Evolutionary conservation across 2,329 filamentous ascomycete species (phyloP).

Genomic region (Fusarium marasasianum): DNA sequence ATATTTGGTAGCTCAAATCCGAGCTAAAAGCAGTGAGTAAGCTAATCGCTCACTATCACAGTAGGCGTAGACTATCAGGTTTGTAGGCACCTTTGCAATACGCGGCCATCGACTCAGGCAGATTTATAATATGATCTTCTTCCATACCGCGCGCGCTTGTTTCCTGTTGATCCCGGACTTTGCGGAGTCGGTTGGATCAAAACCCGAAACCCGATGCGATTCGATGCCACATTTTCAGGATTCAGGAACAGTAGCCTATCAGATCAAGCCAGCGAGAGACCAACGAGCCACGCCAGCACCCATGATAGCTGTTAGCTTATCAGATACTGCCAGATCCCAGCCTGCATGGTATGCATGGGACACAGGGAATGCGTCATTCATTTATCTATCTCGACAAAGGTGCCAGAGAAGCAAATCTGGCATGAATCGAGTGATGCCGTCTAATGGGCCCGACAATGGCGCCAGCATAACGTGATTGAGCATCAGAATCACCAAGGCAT

Average conservation of each 20-base stretch:
- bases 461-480: neutral
- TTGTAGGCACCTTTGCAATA: neutral
- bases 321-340: conserved; percentile 33
- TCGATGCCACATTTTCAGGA: neutral
- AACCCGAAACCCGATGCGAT: conserved; percentile 19
- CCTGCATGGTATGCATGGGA: conserved; percentile 16
- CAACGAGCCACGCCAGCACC: conserved; percentile 23
- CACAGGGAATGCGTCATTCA: conserved; percentile 32
- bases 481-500: neutral
- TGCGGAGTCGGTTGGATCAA: conserved; percentile 12
- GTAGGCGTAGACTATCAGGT: neutral
- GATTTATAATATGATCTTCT: conserved; percentile 3
- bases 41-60: neutral
- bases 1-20: neutral
- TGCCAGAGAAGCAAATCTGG: neutral
- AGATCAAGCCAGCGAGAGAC: conserved; percentile 1
- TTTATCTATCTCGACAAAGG: conserved; percentile 9
- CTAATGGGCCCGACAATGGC: neutral
- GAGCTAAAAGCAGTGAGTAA: neutral
- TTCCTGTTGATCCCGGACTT: conserved; percentile 18
- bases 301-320: conserved; percentile 30
- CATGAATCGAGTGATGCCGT: conserved; percentile 1
- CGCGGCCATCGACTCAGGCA: neutral
- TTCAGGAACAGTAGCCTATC: neutral
- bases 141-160: conserved; percentile 15